Evolutionary conservation across 2,329 filamentous ascomycete genomes (phyloP), one percentile per base, ranked within the genome.

Genomic region (Lojkania enalia): DNA sequence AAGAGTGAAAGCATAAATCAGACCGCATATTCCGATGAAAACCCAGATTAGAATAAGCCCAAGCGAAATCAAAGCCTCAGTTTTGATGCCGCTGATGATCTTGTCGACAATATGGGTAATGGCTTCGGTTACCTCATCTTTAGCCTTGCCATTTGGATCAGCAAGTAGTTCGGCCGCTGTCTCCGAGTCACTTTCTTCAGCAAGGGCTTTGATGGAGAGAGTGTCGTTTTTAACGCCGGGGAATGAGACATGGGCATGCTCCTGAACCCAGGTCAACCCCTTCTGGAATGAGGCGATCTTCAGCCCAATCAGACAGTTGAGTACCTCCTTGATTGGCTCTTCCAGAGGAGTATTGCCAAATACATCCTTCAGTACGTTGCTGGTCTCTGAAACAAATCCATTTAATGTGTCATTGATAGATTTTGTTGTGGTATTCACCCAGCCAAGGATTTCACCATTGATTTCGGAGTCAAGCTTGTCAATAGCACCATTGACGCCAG

Each of bases 241-340:
- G 57, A 99, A 86, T 48, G 82, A 76, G 57, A 99, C 80, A 50
- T 94, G 82, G 3, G 94, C 90, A 65, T 97, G 76, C 55, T 97
- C 86, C 60, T 88, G 82, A 9, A 96, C 87, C 92, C 92, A 99
- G 1, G 88, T 95, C n/a, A 97, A 78, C 11, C 87, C 94, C 63
- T 87, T 86, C 67, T 97, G 83, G 54, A 99, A 83, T 16, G 84
- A 81, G 55, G 88, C 83, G 51, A 97, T 79, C 75, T 97, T 97
- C 62, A 95, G 78, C 5, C 86, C 83, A 53, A 97, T 83, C n/a
- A 97, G 77, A 64, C 94, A 97, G 63, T 88, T 81, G 51, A 96
- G 79, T 23, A 96, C 83, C 32, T 88, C 86, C 60, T 83, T 78
- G 60, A 96, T 85, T 0, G 90, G 88, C 20, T 85, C 81, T 54